These are phyloP conservation scores for Penicillium glabrum DNA, from an alignment of 2,329 filamentous ascomycete species.

Conservation along the genomic window DNA sequence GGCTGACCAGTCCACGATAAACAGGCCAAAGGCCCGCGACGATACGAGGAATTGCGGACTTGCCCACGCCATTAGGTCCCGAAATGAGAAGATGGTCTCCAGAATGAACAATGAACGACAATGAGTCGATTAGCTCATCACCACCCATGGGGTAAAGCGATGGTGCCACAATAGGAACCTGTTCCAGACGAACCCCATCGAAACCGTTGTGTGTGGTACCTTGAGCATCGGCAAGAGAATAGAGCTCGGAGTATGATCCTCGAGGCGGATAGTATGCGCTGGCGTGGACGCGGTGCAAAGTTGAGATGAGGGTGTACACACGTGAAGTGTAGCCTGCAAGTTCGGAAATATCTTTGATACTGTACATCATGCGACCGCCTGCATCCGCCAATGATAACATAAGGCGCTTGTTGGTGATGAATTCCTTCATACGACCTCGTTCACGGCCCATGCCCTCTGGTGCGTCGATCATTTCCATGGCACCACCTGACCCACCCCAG, in stretches of 20 bases:
- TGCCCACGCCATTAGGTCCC: slow-evolving; percentile 91
- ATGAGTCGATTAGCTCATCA: slow-evolving; percentile 83
- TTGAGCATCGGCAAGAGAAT: slow-evolving; percentile 86
- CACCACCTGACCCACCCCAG: slow-evolving; percentile 82
- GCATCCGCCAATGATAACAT: slow-evolving; percentile 98
- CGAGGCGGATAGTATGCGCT: slow-evolving; percentile 75
- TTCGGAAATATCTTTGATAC: slow-evolving; percentile 95
- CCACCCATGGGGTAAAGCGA: slow-evolving; percentile 85
- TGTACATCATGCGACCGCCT: slow-evolving; percentile 98
- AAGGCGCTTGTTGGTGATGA: slow-evolving; percentile 97
- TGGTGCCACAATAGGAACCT: slow-evolving; percentile 90
- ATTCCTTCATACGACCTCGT: slow-evolving; percentile 90
- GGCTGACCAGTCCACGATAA: slow-evolving; percentile 86
- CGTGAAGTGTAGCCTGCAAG: slow-evolving; percentile 93
- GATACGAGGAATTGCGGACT: slow-evolving; percentile 87
- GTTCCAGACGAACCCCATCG: slow-evolving; percentile 87
- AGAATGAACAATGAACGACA: slow-evolving; percentile 84
- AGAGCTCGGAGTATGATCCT: slow-evolving; percentile 72
- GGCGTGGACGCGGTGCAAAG: slow-evolving; percentile 89
- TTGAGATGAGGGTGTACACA: slow-evolving; percentile 93
- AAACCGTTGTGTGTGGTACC: slow-evolving; percentile 94
- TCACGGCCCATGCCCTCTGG: slow-evolving; percentile 54
- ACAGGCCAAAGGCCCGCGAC: slow-evolving; percentile 94
- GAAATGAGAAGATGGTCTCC: slow-evolving; percentile 95
- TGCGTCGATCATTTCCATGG: slow-evolving; percentile 60